Conservation (phyloP, 441 rosid genomes). For the Gossypium gossypioides region DNA sequence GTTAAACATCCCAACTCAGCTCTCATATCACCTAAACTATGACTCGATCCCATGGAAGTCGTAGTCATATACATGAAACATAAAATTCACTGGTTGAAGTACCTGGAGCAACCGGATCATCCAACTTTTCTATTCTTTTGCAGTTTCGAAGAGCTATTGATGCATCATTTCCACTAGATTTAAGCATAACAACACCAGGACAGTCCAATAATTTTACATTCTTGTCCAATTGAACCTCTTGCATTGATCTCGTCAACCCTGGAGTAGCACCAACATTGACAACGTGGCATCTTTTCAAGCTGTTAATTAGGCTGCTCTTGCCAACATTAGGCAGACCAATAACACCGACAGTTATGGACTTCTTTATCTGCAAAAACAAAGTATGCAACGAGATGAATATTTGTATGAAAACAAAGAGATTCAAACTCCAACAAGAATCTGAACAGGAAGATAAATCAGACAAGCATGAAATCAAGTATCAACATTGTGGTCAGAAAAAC, state of each 20-base stretch:
- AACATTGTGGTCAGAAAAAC: background rate
- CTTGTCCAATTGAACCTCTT: constrained; percentile 91
- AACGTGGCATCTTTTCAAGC: constrained; percentile 87
- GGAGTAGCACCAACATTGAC: constrained; percentile 93
- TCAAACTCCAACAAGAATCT: background rate
- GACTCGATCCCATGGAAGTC: background rate
- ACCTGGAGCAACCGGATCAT: constrained; percentile 90
- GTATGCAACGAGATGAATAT: background rate
- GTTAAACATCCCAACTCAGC: background rate
- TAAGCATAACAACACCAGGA: constrained; percentile 96
- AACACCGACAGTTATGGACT: constrained; percentile 81
- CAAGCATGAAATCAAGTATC: background rate
- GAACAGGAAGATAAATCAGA: background rate
- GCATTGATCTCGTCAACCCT: constrained; percentile 84
- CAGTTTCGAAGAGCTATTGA: constrained; percentile 82
- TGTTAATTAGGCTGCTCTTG: constrained; percentile 94
- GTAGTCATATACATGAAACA: background rate
- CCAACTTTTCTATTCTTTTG: constrained; percentile 88
- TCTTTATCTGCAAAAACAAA: constrained; percentile 57
- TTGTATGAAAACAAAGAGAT: background rate
- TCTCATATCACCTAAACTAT: background rate
- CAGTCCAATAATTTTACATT: constrained; percentile 84
- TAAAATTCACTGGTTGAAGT: constrained; percentile 8
- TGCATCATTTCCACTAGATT: constrained; percentile 56
- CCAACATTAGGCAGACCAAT: constrained; percentile 96